These are phyloP conservation scores for Metschnikowia bowlesiae DNA, from an alignment of 805 yeast genomes.

Conservation along the genomic window DNA sequence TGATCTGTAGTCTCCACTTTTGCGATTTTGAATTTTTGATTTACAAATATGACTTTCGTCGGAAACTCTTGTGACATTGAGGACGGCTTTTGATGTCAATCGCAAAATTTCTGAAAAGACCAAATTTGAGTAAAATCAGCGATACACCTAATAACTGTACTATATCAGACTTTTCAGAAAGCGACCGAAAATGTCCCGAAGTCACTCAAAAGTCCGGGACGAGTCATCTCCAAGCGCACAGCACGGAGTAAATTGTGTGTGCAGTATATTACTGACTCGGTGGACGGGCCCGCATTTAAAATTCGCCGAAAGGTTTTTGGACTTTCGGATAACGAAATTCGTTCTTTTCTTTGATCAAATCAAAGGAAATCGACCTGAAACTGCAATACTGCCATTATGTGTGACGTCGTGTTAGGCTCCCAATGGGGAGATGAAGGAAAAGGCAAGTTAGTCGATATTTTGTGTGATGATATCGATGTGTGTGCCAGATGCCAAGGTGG, in stretches of 20 bases:
- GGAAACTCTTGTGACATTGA: too few relatives aligned
- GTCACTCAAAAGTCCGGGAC: background rate
- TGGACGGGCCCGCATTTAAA: conserved; percentile 3
- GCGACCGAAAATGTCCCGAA: too few relatives aligned
- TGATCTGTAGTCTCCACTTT: too few relatives aligned
- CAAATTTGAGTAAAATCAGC: too few relatives aligned
- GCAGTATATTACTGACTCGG: conserved; percentile 3
- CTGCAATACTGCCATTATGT: conserved; percentile 38
- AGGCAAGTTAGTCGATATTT: conserved; percentile 92
- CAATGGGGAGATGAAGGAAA: conserved; percentile 99
- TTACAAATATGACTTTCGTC: too few relatives aligned
- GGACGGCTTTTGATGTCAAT: too few relatives aligned
- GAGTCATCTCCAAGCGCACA: background rate
- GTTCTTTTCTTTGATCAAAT: conserved; percentile 22
- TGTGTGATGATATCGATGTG: conserved; percentile 92
- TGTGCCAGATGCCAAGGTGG: conserved; percentile 99
- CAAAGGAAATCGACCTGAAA: conserved; percentile 11
- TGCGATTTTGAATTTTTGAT: too few relatives aligned
- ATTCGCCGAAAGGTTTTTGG: conserved; percentile 8
- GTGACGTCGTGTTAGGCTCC: conserved; percentile 92
- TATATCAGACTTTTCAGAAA: too few relatives aligned
- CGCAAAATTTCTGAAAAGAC: too few relatives aligned
- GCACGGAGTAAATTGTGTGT: background rate
- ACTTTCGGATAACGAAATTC: conserved; percentile 27
- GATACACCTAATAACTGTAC: too few relatives aligned